Conservation (phyloP, 208 protist species). For the Crithidia acanthocephali region DNA sequence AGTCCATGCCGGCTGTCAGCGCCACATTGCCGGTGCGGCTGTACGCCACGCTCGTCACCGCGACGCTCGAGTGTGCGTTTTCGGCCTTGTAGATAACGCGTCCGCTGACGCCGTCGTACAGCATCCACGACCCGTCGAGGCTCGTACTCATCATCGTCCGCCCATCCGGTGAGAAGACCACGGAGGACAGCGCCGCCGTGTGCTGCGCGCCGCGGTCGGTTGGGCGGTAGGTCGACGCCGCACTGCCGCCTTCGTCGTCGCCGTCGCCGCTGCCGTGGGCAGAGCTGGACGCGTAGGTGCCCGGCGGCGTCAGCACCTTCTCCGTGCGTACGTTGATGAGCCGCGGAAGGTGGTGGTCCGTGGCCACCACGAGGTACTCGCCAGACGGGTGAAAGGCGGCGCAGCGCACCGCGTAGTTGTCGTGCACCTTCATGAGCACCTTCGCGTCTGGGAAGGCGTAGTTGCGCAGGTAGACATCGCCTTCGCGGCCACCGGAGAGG, state of each 20-base stretch:
- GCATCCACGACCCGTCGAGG: constrained; percentile 74
- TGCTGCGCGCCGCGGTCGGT: constrained; percentile 44
- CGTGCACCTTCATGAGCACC: constrained; percentile 66
- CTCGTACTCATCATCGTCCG: constrained; percentile 66
- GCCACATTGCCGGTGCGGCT: constrained; percentile 81
- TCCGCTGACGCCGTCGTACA: constrained; percentile 83
- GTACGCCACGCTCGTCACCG: constrained; percentile 83
- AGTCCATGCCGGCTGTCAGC: constrained; percentile 88
- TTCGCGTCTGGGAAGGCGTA: constrained; percentile 66
- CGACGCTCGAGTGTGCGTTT: constrained; percentile 72
- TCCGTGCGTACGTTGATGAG: constrained; percentile 71
- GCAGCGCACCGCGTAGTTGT: constrained; percentile 72
- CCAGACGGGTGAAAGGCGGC: constrained; percentile 82
- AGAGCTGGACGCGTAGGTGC: constrained; percentile 31
- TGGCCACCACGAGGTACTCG: constrained; percentile 79
- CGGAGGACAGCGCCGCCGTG: constrained; percentile 67
- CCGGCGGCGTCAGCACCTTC: constrained; percentile 57
- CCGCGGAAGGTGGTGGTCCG: constrained; percentile 74
- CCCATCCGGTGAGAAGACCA: constrained; percentile 64
- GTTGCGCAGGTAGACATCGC: constrained; percentile 66
- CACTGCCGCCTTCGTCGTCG: constrained; percentile 13
- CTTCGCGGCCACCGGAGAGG: constrained; percentile 70
- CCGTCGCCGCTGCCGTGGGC: constrained; percentile 16
- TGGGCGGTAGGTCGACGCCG: constrained; percentile 16
- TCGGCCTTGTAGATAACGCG: constrained; percentile 56